These are phyloP conservation scores for Dendrocalamus latiflorus DNA, from an alignment of 202 grass and related monocot species.

Conservation along the genomic window DNA sequence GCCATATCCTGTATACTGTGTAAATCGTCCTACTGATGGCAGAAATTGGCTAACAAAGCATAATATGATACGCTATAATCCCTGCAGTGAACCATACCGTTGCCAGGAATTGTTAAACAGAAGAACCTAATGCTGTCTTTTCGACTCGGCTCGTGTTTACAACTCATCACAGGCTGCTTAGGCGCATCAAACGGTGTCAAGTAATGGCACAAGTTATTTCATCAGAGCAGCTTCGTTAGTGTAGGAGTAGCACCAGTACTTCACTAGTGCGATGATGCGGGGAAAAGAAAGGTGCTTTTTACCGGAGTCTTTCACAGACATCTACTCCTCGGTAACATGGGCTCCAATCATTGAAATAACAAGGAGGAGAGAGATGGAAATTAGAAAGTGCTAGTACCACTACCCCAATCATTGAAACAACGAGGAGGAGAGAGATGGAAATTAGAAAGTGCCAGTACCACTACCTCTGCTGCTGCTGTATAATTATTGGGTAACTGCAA, in stretches of 20 bases:
- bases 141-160: slow-evolving; percentile 10
- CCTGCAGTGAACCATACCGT: background rate
- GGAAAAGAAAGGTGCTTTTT: slow-evolving; percentile 29
- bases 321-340: slow-evolving; percentile 33
- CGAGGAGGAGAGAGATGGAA: background rate
- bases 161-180: slow-evolving; percentile 18
- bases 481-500: background rate
- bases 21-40: background rate
- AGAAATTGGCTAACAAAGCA: background rate
- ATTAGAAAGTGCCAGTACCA: background rate
- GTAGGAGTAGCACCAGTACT: background rate
- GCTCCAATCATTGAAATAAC: background rate
- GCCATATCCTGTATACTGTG: background rate
- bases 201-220: too few relatives aligned
- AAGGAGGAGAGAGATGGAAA: background rate
- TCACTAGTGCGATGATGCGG: slow-evolving; percentile 20
- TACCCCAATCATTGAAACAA: background rate
- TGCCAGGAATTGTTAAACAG: background rate
- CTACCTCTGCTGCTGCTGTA: background rate
- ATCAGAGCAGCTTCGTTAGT: background rate
- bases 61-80: background rate
- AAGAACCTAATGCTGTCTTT: background rate
- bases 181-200: background rate
- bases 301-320: slow-evolving; percentile 12
- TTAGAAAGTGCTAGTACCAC: background rate